Evolutionary conservation across 2,329 filamentous ascomycete species (phyloP), one percentile per base, ranked within the genome.

Genomic region (Dichotomopilus funicola): DNA sequence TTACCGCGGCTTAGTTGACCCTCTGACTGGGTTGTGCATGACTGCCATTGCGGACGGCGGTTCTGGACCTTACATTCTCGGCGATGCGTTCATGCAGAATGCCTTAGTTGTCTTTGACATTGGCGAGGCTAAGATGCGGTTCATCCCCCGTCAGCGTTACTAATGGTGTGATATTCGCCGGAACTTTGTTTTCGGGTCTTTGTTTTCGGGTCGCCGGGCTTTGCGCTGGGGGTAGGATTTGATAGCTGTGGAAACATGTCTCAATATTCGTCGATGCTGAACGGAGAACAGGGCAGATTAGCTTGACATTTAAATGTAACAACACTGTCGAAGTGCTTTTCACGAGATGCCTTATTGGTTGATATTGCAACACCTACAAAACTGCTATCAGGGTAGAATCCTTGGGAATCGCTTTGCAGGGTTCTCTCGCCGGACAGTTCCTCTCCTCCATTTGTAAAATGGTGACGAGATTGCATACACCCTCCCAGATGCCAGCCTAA

Each of bases 51-150:
- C 74, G 10, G 75, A 66, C 47, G 76, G 76, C 1, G 73, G 72
- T 0, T 59, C 67, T 0, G 74, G 76, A 6, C 76, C 76, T 6
- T 79, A 75, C 55, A 74, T 80, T 31, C 63, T 81, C 36, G 78
- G 78, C 0, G 73, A 75, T 37, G 71, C 72, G 6, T 81, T 79
- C 55, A 64, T 81, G 57, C 73, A 78, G 63, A 80, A 76, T 53
- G 75, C 76, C 2, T 64, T 80, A 50, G 72, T 73, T 0, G 75
- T 79, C 0, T 68, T 66, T 41, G 65, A 69, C 52, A 56, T 68
- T 31, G 64, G 63, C 8, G 41, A 64, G 54, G 62, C 61, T 2
- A 57, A 65, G 61, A 64, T 68, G 59, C 55, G 59, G 27, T 67
- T 69, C 40, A 57, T 64, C n/a, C 56, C 62, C 7, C 55, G 64